Evolutionary conservation across 768 basidiomycete genomes (phyloP), one percentile per base, ranked within the genome.

Genomic region (Rubroboletus satanas): DNA sequence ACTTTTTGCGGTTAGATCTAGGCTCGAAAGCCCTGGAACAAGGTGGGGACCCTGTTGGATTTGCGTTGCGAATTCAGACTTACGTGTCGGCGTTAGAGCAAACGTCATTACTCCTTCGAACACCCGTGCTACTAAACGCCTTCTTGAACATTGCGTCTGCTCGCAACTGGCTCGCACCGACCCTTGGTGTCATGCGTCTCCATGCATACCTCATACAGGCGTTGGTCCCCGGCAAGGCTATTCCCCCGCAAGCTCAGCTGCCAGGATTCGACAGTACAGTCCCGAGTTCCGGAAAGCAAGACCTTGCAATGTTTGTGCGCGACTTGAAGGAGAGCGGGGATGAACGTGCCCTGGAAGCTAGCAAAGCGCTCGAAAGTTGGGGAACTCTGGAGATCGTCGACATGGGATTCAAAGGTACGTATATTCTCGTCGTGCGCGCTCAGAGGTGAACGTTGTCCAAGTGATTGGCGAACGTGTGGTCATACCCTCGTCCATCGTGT

Each of bases 401-500:
- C 66, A 87, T 88, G 21, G 73, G 79, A 12, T 98, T 97, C 79
- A 89, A 89, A 78, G 93, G 93, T 93, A 49, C 35, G 77, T 55
- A 21, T 41, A 3, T 36, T 23, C 12, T 49, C 21, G 9, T 44
- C n/a, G 1, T 29, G 46, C 11, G 11, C 9, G 5, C 26, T n/a
- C 7, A 33, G 44, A 38, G 28, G 49, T 63, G 41, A 57, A 42
- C 45, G 29, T 35, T 62, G 10, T 55, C 7, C 14, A 36, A 93
- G 94, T 99, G 49, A 90, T 93, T 56, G 96, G 91, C 51, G 97
- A 99, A 72, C 85, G 85, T 15, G 72, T 88, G 33, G 83, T 98
- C 35, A 88, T 90, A 0, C 94, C 96, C 0, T 88, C 88, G 2
- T 84, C 96, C 0, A 88, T 98, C 58, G 90, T 97, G 26, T 87